A percentile compares a stretch with the other conserved stretches of the same genome.
Evolutionary conservation across 345 rosid species (phyloP).

Genomic region (Draba incana): DNA sequence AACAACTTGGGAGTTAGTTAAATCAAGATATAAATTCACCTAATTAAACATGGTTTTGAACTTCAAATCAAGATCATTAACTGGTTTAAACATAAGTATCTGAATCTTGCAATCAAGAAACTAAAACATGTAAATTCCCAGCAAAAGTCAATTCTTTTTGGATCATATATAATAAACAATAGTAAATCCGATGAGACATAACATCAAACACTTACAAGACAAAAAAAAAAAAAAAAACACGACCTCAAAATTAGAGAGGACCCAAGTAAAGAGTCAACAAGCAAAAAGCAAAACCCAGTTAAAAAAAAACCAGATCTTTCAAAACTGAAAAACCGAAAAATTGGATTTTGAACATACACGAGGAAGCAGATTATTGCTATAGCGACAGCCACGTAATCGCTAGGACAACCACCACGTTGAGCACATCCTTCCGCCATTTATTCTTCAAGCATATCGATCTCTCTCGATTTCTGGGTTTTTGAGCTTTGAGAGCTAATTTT

Average conservation of each 20-base stretch:
- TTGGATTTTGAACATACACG: conserved; percentile 46
- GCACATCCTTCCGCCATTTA: conserved; percentile 62
- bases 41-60: background rate
- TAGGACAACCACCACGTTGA: conserved; percentile 76
- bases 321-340: background rate
- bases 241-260: background rate
- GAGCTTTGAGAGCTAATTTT: background rate
- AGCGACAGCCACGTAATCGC: conserved; percentile 73
- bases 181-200: too few relatives aligned
- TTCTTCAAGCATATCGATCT: conserved; percentile 28
- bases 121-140: background rate
- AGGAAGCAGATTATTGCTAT: conserved; percentile 59
- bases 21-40: too few relatives aligned
- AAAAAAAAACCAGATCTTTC: conserved; percentile 37
- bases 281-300: conserved; percentile 25
- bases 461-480: conserved; percentile 31
- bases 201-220: conserved; percentile 28
- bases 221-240: too few relatives aligned
- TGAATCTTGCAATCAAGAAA: conserved; percentile 15
- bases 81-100: background rate
- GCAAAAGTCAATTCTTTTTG: conserved; percentile 23
- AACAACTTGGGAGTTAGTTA: too few relatives aligned
- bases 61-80: conserved; percentile 14
- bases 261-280: conserved; percentile 31
- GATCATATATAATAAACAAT: too few relatives aligned